Conservation (phyloP, 176 grass and related monocot species). For the Musa schizocarpa region DNA sequence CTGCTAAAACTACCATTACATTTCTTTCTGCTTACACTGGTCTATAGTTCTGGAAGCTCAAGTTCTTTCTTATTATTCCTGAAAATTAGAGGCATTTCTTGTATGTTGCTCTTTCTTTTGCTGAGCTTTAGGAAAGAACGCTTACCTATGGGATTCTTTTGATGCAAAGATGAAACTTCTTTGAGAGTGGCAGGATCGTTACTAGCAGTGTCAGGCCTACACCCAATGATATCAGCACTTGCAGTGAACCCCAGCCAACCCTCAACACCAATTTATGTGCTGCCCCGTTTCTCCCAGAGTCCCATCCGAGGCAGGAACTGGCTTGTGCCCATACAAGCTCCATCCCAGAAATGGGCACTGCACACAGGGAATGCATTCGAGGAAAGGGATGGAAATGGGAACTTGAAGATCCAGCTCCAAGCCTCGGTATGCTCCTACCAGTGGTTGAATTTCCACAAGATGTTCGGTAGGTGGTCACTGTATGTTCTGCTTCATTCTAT, state of each 20-base stretch:
- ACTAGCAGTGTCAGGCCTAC: slow-evolving; percentile 57
- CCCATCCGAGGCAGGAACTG: slow-evolving; percentile 35
- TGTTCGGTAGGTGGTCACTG: slow-evolving; percentile 52
- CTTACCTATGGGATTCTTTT: too few species aligned
- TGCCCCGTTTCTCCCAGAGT: slow-evolving; percentile 45
- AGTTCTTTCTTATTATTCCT: too few species aligned
- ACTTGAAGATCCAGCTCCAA: slow-evolving; percentile 40
- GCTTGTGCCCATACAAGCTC: slow-evolving; percentile 55
- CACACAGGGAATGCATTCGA: slow-evolving; percentile 87
- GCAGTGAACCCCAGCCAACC: slow-evolving; percentile 48
- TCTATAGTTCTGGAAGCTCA: too few species aligned
- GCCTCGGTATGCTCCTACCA: slow-evolving; percentile 80
- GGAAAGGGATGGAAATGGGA: slow-evolving; percentile 42
- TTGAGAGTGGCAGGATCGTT: slow-evolving; percentile 39
- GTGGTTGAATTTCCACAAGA: slow-evolving; percentile 83
- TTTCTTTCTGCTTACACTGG: too few species aligned
- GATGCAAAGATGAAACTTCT: too few species aligned
- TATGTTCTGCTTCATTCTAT: not conserved
- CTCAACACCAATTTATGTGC: slow-evolving; percentile 73
- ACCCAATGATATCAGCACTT: slow-evolving; percentile 80
- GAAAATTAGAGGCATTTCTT: too few species aligned
- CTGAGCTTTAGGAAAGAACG: too few species aligned
- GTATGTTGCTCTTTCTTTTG: too few species aligned
- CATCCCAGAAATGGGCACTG: slow-evolving; percentile 58
- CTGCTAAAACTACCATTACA: too few species aligned